Conservation (phyloP, 805 yeast genomes). For the Lipomyces japonicus region DNA sequence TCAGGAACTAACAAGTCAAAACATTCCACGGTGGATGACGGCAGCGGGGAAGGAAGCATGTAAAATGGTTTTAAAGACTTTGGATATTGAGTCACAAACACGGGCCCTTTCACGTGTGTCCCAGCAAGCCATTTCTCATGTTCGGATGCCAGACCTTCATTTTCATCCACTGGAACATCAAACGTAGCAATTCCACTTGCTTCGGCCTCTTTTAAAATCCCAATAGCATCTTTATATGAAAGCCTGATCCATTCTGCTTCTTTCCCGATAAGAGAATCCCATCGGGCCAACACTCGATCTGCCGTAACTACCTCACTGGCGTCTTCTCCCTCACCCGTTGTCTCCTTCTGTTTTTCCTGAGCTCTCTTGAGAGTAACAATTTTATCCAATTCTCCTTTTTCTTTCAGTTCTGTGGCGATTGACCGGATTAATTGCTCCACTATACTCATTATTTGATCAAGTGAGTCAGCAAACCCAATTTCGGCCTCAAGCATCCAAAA, state of each 20-base stretch:
- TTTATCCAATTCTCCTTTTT: slow-evolving; percentile 6
- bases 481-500: slow-evolving; percentile 99
- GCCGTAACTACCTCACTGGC: slow-evolving; percentile 15
- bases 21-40: slow-evolving; percentile 69
- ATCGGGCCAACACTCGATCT: slow-evolving; percentile 46
- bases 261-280: slow-evolving; percentile 51
- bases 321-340: slow-evolving; percentile 4
- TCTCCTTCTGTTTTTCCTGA: slow-evolving; percentile 7
- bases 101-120: slow-evolving; percentile 60
- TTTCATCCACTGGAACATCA: slow-evolving; percentile 55
- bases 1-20: slow-evolving; percentile 87
- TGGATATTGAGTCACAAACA: slow-evolving; percentile 90
- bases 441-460: slow-evolving; percentile 59
- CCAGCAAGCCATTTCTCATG: slow-evolving; percentile 92
- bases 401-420: slow-evolving; percentile 37
- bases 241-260: slow-evolving; percentile 58
- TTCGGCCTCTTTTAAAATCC: slow-evolving; percentile 43
- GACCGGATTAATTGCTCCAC: slow-evolving; percentile 67
- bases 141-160: slow-evolving; percentile 70
- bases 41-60: slow-evolving; percentile 55
- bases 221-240: slow-evolving; percentile 73
- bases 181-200: slow-evolving; percentile 39
- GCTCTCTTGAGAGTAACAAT: slow-evolving; percentile 5
- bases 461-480: slow-evolving; percentile 55
- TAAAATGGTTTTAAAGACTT: slow-evolving; percentile 77